These are phyloP conservation scores for Acacia crassicarpa DNA, from an alignment of 306 rosid genomes.

Conservation along the genomic window DNA sequence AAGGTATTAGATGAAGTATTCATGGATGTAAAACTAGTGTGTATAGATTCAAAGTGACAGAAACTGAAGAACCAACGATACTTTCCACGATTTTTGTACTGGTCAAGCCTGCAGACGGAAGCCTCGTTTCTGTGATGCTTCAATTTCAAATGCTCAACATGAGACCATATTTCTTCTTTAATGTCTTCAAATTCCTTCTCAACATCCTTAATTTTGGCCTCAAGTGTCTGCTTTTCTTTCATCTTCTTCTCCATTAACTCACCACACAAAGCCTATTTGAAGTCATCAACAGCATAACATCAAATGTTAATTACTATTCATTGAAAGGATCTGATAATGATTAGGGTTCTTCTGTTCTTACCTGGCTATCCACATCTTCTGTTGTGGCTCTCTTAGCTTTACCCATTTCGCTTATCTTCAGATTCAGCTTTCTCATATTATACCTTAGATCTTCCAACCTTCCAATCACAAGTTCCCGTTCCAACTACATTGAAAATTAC, in stretches of 20 bases:
- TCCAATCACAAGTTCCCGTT: neutral
- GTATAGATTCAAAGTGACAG: neutral
- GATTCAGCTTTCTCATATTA: neutral
- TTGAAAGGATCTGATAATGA: neutral
- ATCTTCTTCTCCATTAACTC: neutral
- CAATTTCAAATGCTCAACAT: neutral
- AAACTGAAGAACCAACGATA: neutral
- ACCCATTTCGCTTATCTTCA: neutral
- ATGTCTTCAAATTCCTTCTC: constrained; percentile 2
- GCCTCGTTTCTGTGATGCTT: neutral
- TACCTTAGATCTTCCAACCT: neutral
- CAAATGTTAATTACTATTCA: neutral
- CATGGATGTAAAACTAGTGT: neutral
- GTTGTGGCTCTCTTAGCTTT: neutral
- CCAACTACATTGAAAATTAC: neutral
- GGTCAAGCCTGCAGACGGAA: neutral
- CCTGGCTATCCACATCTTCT: neutral
- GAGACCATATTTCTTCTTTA: constrained; percentile 20
- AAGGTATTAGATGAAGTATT: neutral
- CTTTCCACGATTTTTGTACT: neutral
- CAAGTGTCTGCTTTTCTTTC: neutral
- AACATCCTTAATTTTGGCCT: neutral
- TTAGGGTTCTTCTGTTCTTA: neutral
- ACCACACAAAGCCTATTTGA: neutral
- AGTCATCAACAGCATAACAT: neutral